Evolutionary conservation across 495 filamentous ascomycete species (phyloP).

Genomic region (Penicillium cinerascens): DNA sequence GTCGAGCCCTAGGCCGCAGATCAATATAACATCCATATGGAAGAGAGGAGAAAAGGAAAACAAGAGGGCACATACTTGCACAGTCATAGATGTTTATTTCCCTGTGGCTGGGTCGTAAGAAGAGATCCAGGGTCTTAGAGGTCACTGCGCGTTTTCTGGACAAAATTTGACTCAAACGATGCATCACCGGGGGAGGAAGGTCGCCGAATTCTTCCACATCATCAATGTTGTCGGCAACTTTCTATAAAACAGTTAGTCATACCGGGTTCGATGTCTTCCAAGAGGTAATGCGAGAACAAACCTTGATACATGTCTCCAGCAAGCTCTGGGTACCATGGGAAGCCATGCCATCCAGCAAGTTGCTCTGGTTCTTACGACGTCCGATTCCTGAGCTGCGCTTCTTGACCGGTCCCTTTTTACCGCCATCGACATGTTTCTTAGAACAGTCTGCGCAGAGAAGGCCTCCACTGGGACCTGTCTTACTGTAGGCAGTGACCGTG

Average conservation of each 20-base stretch:
- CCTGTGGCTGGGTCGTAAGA: constrained; percentile 64
- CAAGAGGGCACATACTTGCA: constrained; percentile 52
- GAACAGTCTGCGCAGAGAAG: constrained; percentile 83
- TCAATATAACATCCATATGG: constrained; percentile 12
- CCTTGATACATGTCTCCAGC: constrained; percentile 74
- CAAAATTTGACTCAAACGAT: constrained; percentile 75
- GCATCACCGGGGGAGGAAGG: constrained; percentile 60
- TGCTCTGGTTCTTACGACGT: constrained; percentile 71
- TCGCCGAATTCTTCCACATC: constrained; percentile 83
- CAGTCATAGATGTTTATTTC: constrained; percentile 77
- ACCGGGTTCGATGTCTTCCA: background rate
- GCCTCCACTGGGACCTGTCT: constrained; percentile 75
- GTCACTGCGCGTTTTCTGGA: constrained; percentile 74
- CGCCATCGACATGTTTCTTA: constrained; percentile 64
- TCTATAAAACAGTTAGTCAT: constrained; percentile 34
- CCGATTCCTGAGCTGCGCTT: constrained; percentile 50
- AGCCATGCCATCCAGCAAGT: constrained; percentile 70
- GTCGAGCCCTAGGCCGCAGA: constrained; percentile 51
- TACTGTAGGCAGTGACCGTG: constrained; percentile 88
- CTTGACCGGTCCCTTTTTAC: constrained; percentile 58
- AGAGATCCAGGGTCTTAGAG: constrained; percentile 66
- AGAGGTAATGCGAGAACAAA: constrained; percentile 15
- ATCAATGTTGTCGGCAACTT: constrained; percentile 75
- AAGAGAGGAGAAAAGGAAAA: background rate
- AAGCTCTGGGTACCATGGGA: constrained; percentile 67